These are phyloP conservation scores for Castanea sativa DNA, from an alignment of 306 rosid genomes.

Conservation along the genomic window DNA sequence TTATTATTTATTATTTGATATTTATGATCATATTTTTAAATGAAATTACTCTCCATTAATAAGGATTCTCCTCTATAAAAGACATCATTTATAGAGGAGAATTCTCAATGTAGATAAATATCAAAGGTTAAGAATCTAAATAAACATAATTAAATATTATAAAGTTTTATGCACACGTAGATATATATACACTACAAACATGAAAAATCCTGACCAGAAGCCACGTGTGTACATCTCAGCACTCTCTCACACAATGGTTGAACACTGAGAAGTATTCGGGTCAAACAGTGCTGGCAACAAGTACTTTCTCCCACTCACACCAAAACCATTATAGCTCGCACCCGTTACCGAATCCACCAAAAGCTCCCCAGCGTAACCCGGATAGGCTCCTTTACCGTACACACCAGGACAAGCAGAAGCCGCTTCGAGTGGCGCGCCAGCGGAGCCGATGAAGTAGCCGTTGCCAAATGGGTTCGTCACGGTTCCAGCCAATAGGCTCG, in stretches of 20 bases:
- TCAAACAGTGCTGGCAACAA: constrained; percentile 37
- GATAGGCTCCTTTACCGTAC: constrained; percentile 37
- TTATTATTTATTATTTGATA: too few relatives aligned
- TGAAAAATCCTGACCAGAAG: not conserved
- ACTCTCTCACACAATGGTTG: constrained; percentile 11
- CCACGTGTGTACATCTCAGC: not conserved
- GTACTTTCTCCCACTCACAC: constrained; percentile 27
- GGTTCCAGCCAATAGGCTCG: constrained; percentile 39
- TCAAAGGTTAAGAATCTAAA: too few relatives aligned
- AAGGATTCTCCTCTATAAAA: too few relatives aligned
- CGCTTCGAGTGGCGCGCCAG: constrained; percentile 20
- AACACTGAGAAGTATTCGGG: constrained; percentile 26
- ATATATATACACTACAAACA: not conserved
- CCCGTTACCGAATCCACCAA: constrained; percentile 10
- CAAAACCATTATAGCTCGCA: constrained; percentile 37
- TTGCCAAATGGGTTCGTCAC: constrained; percentile 37
- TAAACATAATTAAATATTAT: too few relatives aligned
- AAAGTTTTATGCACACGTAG: too few relatives aligned
- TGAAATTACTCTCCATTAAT: too few relatives aligned
- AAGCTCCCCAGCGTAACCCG: constrained; percentile 35
- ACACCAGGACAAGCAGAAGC: constrained; percentile 36
- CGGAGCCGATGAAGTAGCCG: constrained; percentile 27
- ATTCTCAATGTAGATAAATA: too few relatives aligned
- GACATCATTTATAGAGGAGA: too few relatives aligned
- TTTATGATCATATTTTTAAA: too few relatives aligned